Evolutionary conservation across 768 basidiomycete genomes (phyloP).

Genomic region (Neoboletus magnificus): DNA sequence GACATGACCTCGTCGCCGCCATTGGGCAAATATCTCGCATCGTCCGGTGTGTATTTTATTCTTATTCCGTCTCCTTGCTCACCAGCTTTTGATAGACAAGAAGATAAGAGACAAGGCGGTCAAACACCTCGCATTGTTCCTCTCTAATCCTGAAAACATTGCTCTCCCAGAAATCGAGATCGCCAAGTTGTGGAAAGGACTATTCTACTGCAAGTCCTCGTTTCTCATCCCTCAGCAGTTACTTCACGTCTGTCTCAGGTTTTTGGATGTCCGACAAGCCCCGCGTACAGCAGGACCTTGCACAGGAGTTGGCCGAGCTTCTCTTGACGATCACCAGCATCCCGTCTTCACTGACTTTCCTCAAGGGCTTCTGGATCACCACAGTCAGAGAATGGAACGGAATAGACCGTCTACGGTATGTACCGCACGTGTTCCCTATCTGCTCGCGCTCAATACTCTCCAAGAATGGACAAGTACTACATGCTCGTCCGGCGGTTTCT

Average conservation of each 20-base stretch:
- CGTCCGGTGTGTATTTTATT: conserved; percentile 60
- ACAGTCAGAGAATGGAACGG: conserved; percentile 92
- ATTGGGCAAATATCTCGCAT: conserved; percentile 87
- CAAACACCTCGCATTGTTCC: conserved; percentile 70
- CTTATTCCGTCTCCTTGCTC: background rate
- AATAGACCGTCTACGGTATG: conserved; percentile 85
- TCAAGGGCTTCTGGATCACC: conserved; percentile 88
- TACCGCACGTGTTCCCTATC: background rate
- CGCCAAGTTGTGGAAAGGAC: conserved; percentile 94
- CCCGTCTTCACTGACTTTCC: conserved; percentile 64
- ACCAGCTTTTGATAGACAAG: conserved; percentile 58
- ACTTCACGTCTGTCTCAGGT: conserved; percentile 44
- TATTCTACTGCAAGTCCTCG: conserved; percentile 81
- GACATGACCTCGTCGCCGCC: conserved; percentile 49
- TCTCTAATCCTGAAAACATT: conserved; percentile 62
- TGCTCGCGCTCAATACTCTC: background rate
- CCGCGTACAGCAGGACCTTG: conserved; percentile 89
- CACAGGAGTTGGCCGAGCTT: conserved; percentile 79
- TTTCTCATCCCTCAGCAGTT: background rate
- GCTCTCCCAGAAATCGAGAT: conserved; percentile 70
- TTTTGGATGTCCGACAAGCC: conserved; percentile 99
- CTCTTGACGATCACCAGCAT: conserved; percentile 62
- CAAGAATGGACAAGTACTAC: conserved; percentile 95
- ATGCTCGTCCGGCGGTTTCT: conserved; percentile 89
- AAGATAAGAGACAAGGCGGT: conserved; percentile 89